A percentile compares a stretch with the other conserved stretches of the same genome.
phyloP scores from a whole-genome alignment of 2,329 filamentous ascomycete genomes.

The Achaetomium macrosporum region DNA sequence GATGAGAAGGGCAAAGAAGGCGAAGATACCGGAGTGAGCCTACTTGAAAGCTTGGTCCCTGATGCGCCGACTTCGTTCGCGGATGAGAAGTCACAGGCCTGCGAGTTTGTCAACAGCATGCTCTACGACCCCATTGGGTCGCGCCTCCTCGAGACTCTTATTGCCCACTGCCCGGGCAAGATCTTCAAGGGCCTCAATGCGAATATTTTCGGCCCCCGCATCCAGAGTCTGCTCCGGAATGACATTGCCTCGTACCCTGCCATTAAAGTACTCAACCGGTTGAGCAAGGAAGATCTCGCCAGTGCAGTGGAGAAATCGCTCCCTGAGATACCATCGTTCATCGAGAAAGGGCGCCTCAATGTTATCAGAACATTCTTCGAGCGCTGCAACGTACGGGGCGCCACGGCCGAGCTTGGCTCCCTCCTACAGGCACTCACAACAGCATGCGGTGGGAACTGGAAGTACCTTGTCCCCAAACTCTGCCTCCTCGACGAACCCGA shows the following conservation, averaged over 20 bases:
- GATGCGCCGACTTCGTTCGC: slow-evolving; percentile 65
- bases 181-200: slow-evolving; percentile 84
- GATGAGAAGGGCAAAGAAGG: slow-evolving; percentile 34
- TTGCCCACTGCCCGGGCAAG: slow-evolving; percentile 75
- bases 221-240: slow-evolving; percentile 77
- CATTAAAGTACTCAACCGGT: slow-evolving; percentile 71
- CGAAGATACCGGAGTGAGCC: slow-evolving; percentile 37
- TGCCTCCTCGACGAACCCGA: slow-evolving; percentile 40
- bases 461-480: slow-evolving; percentile 44
- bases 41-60: slow-evolving; percentile 73
- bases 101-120: slow-evolving; percentile 74
- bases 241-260: slow-evolving; percentile 87
- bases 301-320: slow-evolving; percentile 65
- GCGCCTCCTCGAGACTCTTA: slow-evolving; percentile 79
- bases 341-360: slow-evolving; percentile 69
- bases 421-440: slow-evolving; percentile 44
- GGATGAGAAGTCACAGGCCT: slow-evolving; percentile 66
- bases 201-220: slow-evolving; percentile 71
- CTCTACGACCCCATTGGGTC: slow-evolving; percentile 89
- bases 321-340: slow-evolving; percentile 65
- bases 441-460: slow-evolving; percentile 43
- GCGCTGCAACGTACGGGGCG: slow-evolving; percentile 64
- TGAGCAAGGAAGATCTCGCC: slow-evolving; percentile 80
- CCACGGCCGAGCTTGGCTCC: slow-evolving; percentile 45
- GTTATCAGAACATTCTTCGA: slow-evolving; percentile 80